Base-by-base conservation (phyloP, 164 flowering plant genomes). In the Kalanchoe fedtschenkoi region DNA sequence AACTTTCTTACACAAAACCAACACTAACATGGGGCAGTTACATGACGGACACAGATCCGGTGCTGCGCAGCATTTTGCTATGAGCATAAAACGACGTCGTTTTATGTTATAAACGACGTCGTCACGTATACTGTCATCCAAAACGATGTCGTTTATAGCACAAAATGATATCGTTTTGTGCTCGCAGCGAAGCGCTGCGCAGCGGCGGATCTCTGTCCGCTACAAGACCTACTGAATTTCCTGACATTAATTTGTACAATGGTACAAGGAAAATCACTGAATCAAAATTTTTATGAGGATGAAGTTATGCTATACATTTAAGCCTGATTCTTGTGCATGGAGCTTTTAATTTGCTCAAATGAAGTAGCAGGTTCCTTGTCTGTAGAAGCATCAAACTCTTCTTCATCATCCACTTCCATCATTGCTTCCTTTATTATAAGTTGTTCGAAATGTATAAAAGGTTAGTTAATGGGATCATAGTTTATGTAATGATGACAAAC, bases 291-390 rank as follows among this genome's bases (percentile, higher is more conserved):
- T 24, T 16, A 47, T 22, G 30, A 7, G 13, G 29, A 22, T 7
- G 10, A 34, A 44, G 42, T 51, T 80, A 78, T 41, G 68, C 77
- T 69, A 75, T 78, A 7, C 81, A 77, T 61, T 76, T 83, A 16
- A 84, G 87, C 47, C 84, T 75, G 72, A 78, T 77, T 17, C 83
- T 74, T 54, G 70, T 65, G 1, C 81, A 77, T 22, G 76, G 69
- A 39, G 66, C 43, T 38, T 65, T 75, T 33, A 79, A 72, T 72
- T 75, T 47, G 30, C 13, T 47, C 30, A 9, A 51, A 10, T n/a
- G 55, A 30, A 9, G 24, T 47, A 0, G 30, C 68, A 29, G 79
- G 72, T 69, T 76, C 69, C 64, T 72, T 72, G 68, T 69, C 69
- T 10, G 56, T 35, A 19, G 66, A 37, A 26, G 38, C 21, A 14